A percentile compares a stretch with the other conserved stretches of the same genome.
Evolutionary conservation across 805 yeast species (phyloP).

Genomic region (Ogataea salicorniae): DNA sequence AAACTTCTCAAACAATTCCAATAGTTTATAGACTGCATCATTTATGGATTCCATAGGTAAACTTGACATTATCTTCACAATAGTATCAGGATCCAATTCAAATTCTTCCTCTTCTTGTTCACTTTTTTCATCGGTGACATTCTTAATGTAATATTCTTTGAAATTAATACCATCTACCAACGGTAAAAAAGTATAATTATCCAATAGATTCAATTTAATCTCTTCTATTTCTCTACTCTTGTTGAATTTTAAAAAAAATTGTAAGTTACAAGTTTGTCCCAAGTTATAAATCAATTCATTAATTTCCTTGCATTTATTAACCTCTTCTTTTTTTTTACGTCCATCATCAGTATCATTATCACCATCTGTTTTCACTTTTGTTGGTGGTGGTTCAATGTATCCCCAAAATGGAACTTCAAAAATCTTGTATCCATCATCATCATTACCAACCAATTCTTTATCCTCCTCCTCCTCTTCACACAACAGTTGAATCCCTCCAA

Average conservation of each 20-base stretch:
- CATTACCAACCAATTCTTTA: neutral
- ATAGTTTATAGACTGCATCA: slow-evolving; percentile 8
- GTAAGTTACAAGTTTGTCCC: slow-evolving; percentile 36
- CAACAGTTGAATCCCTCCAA: slow-evolving; percentile 1
- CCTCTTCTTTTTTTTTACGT: slow-evolving; percentile 1
- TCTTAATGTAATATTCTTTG: slow-evolving; percentile 13
- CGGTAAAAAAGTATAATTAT: slow-evolving; percentile 31
- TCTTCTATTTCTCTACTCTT: slow-evolving; percentile 12
- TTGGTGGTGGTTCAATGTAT: slow-evolving; percentile 9
- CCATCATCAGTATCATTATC: too few species aligned
- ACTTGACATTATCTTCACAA: slow-evolving; percentile 11
- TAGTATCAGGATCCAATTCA: slow-evolving; percentile 7
- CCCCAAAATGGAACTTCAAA: slow-evolving; percentile 35
- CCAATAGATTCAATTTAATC: slow-evolving; percentile 26
- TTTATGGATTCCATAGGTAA: slow-evolving; percentile 12
- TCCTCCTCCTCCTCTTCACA: neutral
- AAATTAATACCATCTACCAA: slow-evolving; percentile 23
- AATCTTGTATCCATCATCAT: slow-evolving; percentile 11
- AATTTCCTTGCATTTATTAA: neutral
- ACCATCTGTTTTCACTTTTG: too few species aligned
- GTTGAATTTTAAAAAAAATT: slow-evolving; percentile 29
- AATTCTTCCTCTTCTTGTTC: slow-evolving; percentile 18
- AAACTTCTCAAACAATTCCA: slow-evolving; percentile 10
- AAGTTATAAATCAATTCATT: slow-evolving; percentile 28
- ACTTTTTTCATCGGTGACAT: slow-evolving; percentile 5